Conservation (phyloP, 768 basidiomycete genomes). For the Phanerodontia chrysosporium region DNA sequence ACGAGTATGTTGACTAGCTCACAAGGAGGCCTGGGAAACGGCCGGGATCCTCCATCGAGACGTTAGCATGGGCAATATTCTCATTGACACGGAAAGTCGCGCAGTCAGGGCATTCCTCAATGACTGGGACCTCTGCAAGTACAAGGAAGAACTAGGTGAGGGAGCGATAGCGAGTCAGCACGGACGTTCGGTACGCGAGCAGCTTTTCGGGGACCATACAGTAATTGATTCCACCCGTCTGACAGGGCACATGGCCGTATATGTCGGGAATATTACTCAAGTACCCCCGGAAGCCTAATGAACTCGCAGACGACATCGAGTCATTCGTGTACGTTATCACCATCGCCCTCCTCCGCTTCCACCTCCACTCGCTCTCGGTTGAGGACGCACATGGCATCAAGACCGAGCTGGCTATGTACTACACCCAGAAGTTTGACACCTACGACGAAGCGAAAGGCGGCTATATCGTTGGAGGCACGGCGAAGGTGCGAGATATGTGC, state of each 20-base stretch:
- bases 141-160: neutral
- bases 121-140: conserved; percentile 12
- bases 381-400: neutral
- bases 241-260: neutral
- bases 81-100: conserved; percentile 12
- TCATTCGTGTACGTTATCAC: neutral
- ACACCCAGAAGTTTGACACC: neutral
- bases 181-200: neutral
- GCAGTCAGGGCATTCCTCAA: neutral
- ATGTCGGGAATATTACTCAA: neutral
- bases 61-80: conserved; percentile 17
- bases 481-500: neutral
- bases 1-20: conserved; percentile 7
- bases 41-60: conserved; percentile 17
- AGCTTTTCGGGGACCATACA: no score
- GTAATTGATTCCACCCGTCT: neutral
- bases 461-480: neutral
- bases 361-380: neutral
- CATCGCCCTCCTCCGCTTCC: neutral
- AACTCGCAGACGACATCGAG: conserved; percentile 5
- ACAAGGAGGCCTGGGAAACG: conserved; percentile 1
- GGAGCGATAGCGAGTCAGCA: neutral
- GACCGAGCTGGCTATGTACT: neutral
- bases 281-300: conserved; percentile 3
- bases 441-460: neutral